Percentiles rank a stretch among this genome's conserved stretches.
phyloP scores from a whole-genome alignment of 2,329 filamentous ascomycete genomes.

The Hypomyces rosellus region DNA sequence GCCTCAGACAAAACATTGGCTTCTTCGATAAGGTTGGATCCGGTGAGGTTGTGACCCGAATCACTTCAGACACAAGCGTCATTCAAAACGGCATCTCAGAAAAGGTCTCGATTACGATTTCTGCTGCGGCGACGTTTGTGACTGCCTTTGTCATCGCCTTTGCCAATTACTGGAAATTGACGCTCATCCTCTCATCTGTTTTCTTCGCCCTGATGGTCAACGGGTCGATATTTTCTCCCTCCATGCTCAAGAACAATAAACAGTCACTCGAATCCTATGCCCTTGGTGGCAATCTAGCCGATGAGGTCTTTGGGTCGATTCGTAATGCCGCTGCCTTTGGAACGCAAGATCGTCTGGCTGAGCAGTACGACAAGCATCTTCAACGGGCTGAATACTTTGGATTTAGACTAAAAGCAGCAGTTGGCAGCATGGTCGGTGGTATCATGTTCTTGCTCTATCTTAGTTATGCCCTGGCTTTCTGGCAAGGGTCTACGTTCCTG shows the following conservation, averaged over 20 bases:
- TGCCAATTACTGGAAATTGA: slow-evolving; percentile 86
- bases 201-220: slow-evolving; percentile 72
- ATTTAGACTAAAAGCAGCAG: slow-evolving; percentile 63
- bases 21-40: slow-evolving; percentile 91
- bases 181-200: slow-evolving; percentile 76
- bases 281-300: slow-evolving; percentile 77
- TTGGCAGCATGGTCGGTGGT: slow-evolving; percentile 72
- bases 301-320: slow-evolving; percentile 91
- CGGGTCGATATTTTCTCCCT: slow-evolving; percentile 66
- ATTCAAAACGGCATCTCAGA: slow-evolving; percentile 92
- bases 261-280: slow-evolving; percentile 73
- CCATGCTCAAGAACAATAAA: slow-evolving; percentile 78
- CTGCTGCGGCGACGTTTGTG: slow-evolving; percentile 74
- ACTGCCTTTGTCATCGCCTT: slow-evolving; percentile 89
- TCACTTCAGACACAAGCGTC: slow-evolving; percentile 88
- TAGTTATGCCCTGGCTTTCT: slow-evolving; percentile 84
- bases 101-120: slow-evolving; percentile 73
- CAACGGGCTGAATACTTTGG: slow-evolving; percentile 68
- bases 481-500: slow-evolving; percentile 75
- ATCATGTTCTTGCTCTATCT: slow-evolving; percentile 83
- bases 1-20: slow-evolving; percentile 81
- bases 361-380: slow-evolving; percentile 75
- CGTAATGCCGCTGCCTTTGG: slow-evolving; percentile 90
- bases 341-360: slow-evolving; percentile 85
- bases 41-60: slow-evolving; percentile 88